phyloP scores from a whole-genome alignment of 176 grass and related monocot genomes.

The Carex kokanica region DNA sequence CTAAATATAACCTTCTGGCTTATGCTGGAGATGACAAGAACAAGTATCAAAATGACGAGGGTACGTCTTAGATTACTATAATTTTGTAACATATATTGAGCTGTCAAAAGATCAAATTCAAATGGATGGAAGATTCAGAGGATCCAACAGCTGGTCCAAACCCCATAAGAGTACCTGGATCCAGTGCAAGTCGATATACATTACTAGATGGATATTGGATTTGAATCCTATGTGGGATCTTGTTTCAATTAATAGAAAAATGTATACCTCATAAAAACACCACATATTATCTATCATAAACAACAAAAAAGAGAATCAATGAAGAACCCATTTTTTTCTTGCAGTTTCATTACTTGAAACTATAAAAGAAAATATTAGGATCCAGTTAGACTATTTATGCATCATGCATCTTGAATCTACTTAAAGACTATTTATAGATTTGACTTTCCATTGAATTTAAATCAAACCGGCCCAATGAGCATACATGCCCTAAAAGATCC shows the following conservation, averaged over 20 bases:
- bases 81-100: not conserved
- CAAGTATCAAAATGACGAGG: slow-evolving; percentile 90
- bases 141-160: not conserved
- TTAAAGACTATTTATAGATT: not conserved
- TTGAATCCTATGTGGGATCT: not conserved
- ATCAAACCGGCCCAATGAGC: not conserved
- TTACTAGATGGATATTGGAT: not conserved
- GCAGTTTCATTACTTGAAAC: not conserved
- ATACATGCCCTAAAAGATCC: not conserved
- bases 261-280: not conserved
- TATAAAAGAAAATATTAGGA: not conserved
- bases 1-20: slow-evolving; percentile 86
- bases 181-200: not conserved
- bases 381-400: not conserved
- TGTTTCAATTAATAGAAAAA: slow-evolving; percentile 6
- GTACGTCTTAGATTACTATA: slow-evolving; percentile 33
- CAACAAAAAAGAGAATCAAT: not conserved
- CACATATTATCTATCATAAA: not conserved
- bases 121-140: not conserved
- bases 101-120: not conserved
- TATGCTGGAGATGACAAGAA: slow-evolving; percentile 99
- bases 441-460: not conserved
- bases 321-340: not conserved
- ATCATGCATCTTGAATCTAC: not conserved
- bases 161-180: not conserved